These are phyloP conservation scores for Boletus huronensis DNA, from an alignment of 768 basidiomycete species.

Conservation along the genomic window DNA sequence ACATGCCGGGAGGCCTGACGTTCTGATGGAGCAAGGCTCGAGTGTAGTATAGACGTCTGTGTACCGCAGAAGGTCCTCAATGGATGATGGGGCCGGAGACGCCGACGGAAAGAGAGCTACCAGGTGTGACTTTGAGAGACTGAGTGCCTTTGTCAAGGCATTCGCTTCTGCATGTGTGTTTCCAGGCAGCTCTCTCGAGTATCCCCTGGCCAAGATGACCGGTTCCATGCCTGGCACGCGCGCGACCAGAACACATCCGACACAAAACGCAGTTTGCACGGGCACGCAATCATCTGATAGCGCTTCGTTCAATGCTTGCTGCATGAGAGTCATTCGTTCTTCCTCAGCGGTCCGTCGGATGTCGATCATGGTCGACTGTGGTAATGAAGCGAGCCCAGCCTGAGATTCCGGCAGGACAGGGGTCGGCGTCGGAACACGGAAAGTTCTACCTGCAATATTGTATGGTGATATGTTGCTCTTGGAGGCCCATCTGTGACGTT, in stretches of 20 bases:
- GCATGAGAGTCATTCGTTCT: constrained; percentile 46
- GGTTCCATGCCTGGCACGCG: constrained; percentile 41
- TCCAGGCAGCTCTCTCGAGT: constrained; percentile 86
- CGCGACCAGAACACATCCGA: constrained; percentile 77
- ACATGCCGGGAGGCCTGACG: constrained; percentile 84
- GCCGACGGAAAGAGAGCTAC: constrained; percentile 40
- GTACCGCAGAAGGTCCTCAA: constrained; percentile 48
- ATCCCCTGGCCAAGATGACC: constrained; percentile 71
- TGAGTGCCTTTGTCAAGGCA: constrained; percentile 68
- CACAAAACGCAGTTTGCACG: constrained; percentile 78
- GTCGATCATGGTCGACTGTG: constrained; percentile 1
- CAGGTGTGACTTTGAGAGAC: constrained; percentile 44
- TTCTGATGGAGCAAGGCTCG: constrained; percentile 91
- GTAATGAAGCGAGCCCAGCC: background rate
- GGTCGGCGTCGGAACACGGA: no score
- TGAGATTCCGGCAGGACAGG: no score
- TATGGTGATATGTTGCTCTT: no score
- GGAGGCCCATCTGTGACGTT: background rate
- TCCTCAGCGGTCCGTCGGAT: constrained; percentile 5
- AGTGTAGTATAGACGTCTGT: constrained; percentile 90
- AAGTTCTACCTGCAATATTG: no score
- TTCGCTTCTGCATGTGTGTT: constrained; percentile 99
- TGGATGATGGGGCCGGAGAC: constrained; percentile 28
- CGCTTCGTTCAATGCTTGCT: constrained; percentile 68
- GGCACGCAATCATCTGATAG: constrained; percentile 55